Conservation (phyloP, 257 asterid species). For the Nicotiana otophora region DNA sequence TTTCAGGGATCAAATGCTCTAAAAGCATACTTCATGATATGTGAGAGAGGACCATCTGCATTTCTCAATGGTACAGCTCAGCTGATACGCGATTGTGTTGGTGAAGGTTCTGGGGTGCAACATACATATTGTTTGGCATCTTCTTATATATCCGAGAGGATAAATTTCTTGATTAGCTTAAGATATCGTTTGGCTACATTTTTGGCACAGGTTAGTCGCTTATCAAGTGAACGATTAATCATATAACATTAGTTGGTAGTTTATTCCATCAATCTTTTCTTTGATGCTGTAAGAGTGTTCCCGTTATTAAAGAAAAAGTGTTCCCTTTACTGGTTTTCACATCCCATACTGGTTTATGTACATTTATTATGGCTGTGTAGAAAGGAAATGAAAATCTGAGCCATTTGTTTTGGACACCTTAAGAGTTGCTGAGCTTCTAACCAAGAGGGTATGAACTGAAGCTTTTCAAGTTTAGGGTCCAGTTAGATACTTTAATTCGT, state of each 20-base stretch:
- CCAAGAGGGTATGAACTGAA: background rate
- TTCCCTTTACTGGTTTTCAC: background rate
- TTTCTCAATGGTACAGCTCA: constrained; percentile 70
- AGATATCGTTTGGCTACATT: constrained; percentile 75
- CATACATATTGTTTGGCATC: constrained; percentile 56
- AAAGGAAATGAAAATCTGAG: background rate
- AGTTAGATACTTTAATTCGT: background rate
- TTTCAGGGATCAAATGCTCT: constrained; percentile 69
- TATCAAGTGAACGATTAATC: background rate
- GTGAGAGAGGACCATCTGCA: constrained; percentile 86
- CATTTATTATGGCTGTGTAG: background rate
- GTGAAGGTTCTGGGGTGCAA: constrained; percentile 66
- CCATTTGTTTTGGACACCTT: background rate
- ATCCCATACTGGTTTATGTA: background rate
- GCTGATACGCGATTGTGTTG: constrained; percentile 49
- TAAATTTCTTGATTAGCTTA: constrained; percentile 56
- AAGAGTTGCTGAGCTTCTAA: background rate
- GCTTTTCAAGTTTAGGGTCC: background rate
- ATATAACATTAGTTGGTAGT: background rate
- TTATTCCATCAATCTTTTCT: background rate
- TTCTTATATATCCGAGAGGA: constrained; percentile 83
- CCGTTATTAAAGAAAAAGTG: background rate
- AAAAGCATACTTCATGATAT: constrained; percentile 86
- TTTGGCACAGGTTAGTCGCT: constrained; percentile 75
- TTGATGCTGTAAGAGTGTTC: background rate